Conservation (phyloP, 345 rosid genomes). For the Jatropha curcas region DNA sequence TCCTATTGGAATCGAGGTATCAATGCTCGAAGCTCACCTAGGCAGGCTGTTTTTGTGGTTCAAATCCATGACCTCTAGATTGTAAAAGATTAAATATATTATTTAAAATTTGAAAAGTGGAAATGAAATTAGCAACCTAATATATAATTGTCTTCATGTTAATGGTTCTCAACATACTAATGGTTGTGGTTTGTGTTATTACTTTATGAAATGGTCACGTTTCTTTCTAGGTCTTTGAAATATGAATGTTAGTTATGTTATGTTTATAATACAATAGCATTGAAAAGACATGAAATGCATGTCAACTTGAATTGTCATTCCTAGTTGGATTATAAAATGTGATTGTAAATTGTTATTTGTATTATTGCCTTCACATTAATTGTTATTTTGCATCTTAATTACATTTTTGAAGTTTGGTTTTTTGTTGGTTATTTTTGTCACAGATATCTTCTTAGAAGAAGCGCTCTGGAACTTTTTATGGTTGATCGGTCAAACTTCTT, state of each 20-base stretch:
- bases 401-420: conserved; percentile 3
- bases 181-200: neutral
- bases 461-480: conserved; percentile 97
- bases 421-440: neutral
- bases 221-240: neutral
- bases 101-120: no score
- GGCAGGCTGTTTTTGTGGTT: no score
- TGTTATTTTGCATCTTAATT: neutral
- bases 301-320: neutral
- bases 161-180: no score
- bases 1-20: no score
- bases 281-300: neutral
- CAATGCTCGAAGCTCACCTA: no score
- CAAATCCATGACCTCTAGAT: no score
- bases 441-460: conserved; percentile 94
- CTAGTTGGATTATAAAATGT: neutral
- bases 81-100: neutral
- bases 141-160: no score
- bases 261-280: neutral
- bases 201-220: neutral
- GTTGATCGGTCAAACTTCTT: conserved; percentile 94
- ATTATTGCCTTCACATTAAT: neutral
- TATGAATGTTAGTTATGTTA: neutral
- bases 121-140: no score
- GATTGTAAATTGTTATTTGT: neutral